Evolutionary conservation across 129 eudicot genomes (phyloP), one percentile per base, ranked within the genome.

Genomic region (Artemisia argyi): DNA sequence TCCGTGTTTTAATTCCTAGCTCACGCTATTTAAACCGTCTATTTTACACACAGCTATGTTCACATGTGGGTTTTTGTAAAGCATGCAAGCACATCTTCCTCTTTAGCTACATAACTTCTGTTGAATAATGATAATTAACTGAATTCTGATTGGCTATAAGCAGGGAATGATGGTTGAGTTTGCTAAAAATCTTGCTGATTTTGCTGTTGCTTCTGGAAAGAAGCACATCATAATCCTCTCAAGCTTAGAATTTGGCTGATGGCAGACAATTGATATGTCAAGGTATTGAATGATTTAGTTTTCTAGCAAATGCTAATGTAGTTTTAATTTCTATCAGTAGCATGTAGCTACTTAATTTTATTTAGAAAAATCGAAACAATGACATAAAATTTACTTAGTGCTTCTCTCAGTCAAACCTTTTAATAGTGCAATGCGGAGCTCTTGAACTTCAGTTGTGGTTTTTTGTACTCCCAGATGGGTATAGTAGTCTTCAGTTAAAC

Each of bases 171-270:
- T n/a, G n/a, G n/a, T n/a, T n/a, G n/a, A n/a, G n/a, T n/a, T n/a
- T n/a, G n/a, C n/a, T n/a, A 88, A 80, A 83, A 91, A 88, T 60
- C 77, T 95, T 71, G 97, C 99, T 77, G 83, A 78, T 72, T 95
- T 91, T 86, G 97, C 96, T 73, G 94, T 82, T 78, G 80, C 88
- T 14, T 81, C 78, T 18, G 96, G 97, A 73, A 91, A 85, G 87
- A 95, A 90, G 71, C 96, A 95, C 46, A 73, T 88, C 15, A 48
- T 95, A 44, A 73, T 95, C 63, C 99, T 95, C 57, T 95, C 99
- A 46, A 88, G 99, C 90, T 83, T 95, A 80, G 99, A 95, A 78
- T 95, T 95, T 80, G 96, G 96, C 75, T 81, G 89, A 65, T 95
- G 99, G 97, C 90, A 81, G 66, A 84, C 83, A 66, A 78, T 95